These are phyloP conservation scores for Monilinia laxa DNA, from an alignment of 2,329 filamentous ascomycete genomes.

Conservation along the genomic window DNA sequence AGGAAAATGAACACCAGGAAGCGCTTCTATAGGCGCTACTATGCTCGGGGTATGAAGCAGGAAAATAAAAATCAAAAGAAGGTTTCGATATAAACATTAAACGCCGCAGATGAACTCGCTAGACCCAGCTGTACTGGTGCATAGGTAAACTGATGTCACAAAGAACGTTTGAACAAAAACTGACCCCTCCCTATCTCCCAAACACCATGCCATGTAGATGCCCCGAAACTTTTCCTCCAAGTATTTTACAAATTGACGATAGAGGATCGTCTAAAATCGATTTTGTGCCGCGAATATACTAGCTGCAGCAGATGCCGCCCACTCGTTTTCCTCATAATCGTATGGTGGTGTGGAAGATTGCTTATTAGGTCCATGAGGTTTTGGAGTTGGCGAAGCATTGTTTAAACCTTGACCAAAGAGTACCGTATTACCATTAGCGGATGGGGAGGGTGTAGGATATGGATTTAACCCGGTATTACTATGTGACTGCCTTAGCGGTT, in stretches of 20 bases:
- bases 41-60: constrained; percentile 33
- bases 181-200: constrained; percentile 31
- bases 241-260: constrained; percentile 37
- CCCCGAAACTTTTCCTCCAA: constrained; percentile 39
- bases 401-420: constrained; percentile 62
- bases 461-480: constrained; percentile 64
- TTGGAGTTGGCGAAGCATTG: constrained; percentile 49
- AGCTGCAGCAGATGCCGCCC: constrained; percentile 78
- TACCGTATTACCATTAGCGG: constrained; percentile 76
- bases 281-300: constrained; percentile 75
- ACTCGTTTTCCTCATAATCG: constrained; percentile 89
- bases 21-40: constrained; percentile 30
- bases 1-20: constrained; percentile 28
- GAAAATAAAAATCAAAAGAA: constrained; percentile 32
- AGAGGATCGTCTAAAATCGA: constrained; percentile 48
- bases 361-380: constrained; percentile 47
- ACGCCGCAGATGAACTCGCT: constrained; percentile 27
- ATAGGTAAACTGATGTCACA: constrained; percentile 29
- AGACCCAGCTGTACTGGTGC: constrained; percentile 21
- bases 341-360: constrained; percentile 97
- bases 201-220: constrained; percentile 42
- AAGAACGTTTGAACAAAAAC: constrained; percentile 33
- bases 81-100: constrained; percentile 28
- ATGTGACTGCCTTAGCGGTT: constrained; percentile 59
- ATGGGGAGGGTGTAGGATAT: constrained; percentile 69